Conservation (phyloP, 163 green algal genomes). For the Prototheca wickerhamii region DNA sequence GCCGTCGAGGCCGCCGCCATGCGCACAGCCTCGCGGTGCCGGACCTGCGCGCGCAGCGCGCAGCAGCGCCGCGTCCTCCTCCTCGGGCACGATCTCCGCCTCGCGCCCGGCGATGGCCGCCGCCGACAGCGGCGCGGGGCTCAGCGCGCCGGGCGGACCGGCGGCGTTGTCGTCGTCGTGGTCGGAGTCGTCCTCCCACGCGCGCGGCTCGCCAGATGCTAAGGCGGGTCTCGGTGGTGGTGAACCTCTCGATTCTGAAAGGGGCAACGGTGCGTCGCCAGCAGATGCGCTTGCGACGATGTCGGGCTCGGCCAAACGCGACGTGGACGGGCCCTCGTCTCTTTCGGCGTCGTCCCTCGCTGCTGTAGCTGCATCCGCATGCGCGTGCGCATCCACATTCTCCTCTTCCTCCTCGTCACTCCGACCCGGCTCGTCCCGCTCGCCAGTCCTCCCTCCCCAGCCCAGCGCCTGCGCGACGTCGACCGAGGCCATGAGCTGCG, state of each 20-base stretch:
- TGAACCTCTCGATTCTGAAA: not conserved
- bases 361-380: too few relatives aligned
- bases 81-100: constrained; percentile 44
- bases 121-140: constrained; percentile 26
- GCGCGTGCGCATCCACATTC: constrained; percentile 25
- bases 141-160: constrained; percentile 12
- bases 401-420: constrained; percentile 11
- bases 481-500: constrained; percentile 12
- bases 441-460: constrained; percentile 30
- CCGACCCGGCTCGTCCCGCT: not conserved
- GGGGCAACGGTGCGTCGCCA: too few relatives aligned
- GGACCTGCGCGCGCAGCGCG: constrained; percentile 41
- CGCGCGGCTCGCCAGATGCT: constrained; percentile 14
- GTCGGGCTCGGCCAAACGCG: too few relatives aligned
- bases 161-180: constrained; percentile 17
- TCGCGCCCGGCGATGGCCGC: constrained; percentile 33
- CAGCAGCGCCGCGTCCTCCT: constrained; percentile 52
- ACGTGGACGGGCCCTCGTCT: too few relatives aligned
- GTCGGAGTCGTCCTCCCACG: constrained; percentile 24
- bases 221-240: not conserved
- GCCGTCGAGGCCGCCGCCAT: constrained; percentile 3
- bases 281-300: too few relatives aligned
- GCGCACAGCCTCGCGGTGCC: not conserved
- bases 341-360: too few relatives aligned
- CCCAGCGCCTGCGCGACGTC: constrained; percentile 47